These are phyloP conservation scores for Lodderomyces margitis DNA, from an alignment of 1,139 yeast species.

Conservation along the genomic window DNA sequence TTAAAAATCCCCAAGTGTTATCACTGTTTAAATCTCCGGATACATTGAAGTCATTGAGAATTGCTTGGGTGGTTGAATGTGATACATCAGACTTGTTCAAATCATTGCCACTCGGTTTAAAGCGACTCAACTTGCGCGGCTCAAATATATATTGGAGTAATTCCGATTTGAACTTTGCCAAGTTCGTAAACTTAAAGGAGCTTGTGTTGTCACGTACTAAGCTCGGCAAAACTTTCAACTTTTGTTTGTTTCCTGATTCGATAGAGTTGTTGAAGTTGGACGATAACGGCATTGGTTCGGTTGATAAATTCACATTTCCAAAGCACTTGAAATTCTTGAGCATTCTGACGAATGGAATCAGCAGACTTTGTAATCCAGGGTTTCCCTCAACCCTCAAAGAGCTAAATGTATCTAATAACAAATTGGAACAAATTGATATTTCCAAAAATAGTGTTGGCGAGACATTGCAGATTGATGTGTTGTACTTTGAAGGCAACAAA, in stretches of 20 bases:
- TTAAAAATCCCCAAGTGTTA: not conserved
- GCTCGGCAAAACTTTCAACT: not conserved
- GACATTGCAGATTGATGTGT: not conserved
- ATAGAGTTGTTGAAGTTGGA: not conserved
- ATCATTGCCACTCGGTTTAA: not conserved
- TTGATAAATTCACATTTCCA: not conserved
- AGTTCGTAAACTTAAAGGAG: not conserved
- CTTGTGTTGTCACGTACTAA: not conserved
- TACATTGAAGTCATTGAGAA: not conserved
- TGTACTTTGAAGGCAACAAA: not conserved
- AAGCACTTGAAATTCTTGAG: not conserved
- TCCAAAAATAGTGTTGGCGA: not conserved
- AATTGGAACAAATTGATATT: not conserved
- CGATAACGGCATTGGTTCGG: not conserved
- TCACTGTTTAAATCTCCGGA: not conserved
- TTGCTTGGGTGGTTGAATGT: not conserved
- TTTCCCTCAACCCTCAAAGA: not conserved
- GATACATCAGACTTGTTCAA: not conserved
- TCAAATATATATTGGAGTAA: not conserved
- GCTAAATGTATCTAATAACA: not conserved
- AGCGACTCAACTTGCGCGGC: not conserved
- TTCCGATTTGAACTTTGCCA: not conserved
- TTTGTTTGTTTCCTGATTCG: not conserved
- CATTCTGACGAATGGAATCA: not conserved
- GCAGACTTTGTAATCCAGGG: not conserved